These are phyloP conservation scores for Alternaria gaisen DNA, from an alignment of 2,329 filamentous ascomycete genomes.

Conservation along the genomic window DNA sequence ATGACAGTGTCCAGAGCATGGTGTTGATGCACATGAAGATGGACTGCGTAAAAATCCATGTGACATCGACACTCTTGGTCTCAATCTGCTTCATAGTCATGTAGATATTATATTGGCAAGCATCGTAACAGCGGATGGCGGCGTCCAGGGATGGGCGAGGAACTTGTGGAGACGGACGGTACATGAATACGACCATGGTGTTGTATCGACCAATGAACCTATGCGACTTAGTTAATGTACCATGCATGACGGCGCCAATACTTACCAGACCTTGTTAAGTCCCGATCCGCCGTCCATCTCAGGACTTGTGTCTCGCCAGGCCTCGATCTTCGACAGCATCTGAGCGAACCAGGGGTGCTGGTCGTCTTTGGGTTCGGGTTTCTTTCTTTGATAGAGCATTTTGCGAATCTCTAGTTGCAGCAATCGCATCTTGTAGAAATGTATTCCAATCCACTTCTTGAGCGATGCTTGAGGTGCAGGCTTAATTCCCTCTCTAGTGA, in stretches of 20 bases:
- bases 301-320: conserved; percentile 82
- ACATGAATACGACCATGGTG: conserved; percentile 87
- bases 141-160: conserved; percentile 83
- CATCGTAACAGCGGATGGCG: conserved; percentile 83
- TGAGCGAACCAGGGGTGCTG: conserved; percentile 85
- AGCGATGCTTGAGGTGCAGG: conserved; percentile 74
- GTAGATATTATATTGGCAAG: conserved; percentile 81
- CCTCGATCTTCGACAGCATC: conserved; percentile 79
- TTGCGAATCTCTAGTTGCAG: conserved; percentile 88
- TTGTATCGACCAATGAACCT: conserved; percentile 77
- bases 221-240: conserved; percentile 4
- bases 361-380: conserved; percentile 77
- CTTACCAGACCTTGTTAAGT: conserved; percentile 83
- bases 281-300: conserved; percentile 72
- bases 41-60: conserved; percentile 90
- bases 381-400: conserved; percentile 85
- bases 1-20: conserved; percentile 90
- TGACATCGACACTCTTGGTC: conserved; percentile 79
- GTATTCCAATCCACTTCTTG: conserved; percentile 88
- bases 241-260: conserved; percentile 12
- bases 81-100: conserved; percentile 83
- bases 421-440: conserved; percentile 91
- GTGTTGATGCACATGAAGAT: conserved; percentile 94
- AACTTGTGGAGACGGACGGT: conserved; percentile 90
- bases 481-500: conserved; percentile 78